phyloP scores from a whole-genome alignment of 208 protist species.

The Acanthamoeba sp. region DNA sequence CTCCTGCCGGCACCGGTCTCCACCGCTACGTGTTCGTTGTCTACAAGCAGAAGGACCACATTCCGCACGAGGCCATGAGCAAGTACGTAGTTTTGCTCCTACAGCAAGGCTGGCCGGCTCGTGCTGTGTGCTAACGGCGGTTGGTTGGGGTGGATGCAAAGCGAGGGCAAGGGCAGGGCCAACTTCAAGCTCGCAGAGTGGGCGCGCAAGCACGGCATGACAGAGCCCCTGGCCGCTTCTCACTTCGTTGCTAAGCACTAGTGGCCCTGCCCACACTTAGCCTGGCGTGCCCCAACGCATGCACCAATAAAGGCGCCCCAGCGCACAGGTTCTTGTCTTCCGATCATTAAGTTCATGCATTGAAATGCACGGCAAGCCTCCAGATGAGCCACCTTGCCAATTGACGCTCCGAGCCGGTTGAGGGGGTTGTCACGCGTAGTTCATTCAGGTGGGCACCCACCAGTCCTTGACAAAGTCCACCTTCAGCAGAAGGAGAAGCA shows the following conservation, averaged over 20 bases:
- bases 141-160: neutral
- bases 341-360: no score
- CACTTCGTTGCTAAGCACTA: constrained; percentile 38
- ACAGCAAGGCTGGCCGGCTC: neutral
- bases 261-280: neutral
- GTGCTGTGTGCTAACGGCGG: neutral
- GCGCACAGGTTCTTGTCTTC: no score
- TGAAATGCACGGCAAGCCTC: no score
- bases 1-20: constrained; percentile 35
- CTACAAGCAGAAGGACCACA: constrained; percentile 33
- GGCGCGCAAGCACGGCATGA: constrained; percentile 36
- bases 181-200: constrained; percentile 58
- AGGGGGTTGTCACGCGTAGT: no score
- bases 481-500: neutral
- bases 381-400: no score
- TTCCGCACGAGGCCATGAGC: neutral
- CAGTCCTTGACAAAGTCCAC: neutral
- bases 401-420: no score
- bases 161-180: constrained; percentile 46
- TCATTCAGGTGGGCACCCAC: neutral
- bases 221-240: neutral
- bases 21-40: constrained; percentile 71
- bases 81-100: constrained; percentile 16
- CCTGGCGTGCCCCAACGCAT: no score
- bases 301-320: no score